Percentiles rank a stretch among this genome's conserved stretches.
phyloP scores from a whole-genome alignment of 177 flowering plant species.

The Vitis hybrid region DNA sequence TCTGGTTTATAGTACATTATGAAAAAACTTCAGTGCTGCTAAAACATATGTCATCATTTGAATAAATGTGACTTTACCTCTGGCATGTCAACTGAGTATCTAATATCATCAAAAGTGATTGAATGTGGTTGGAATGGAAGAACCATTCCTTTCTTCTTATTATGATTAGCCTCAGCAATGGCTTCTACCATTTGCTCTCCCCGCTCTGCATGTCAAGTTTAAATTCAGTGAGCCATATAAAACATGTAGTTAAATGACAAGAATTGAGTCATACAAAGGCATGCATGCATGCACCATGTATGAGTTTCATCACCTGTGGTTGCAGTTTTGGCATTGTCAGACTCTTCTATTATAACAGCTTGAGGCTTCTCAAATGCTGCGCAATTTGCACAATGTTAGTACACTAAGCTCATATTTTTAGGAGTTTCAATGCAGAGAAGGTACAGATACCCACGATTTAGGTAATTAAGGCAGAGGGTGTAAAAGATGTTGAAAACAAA shows the following conservation, averaged over 20 bases:
- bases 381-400: not conserved
- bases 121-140: constrained; percentile 48
- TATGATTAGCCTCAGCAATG: constrained; percentile 3
- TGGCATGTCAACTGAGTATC: constrained; percentile 54
- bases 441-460: constrained; percentile 30
- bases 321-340: constrained; percentile 4
- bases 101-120: constrained; percentile 42
- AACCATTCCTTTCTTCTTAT: constrained; percentile 42
- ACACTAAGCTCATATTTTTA: not conserved
- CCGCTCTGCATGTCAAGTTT: too few species aligned
- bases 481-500: constrained; percentile 28
- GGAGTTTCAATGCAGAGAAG: not conserved
- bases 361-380: constrained; percentile 31
- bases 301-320: constrained; percentile 3
- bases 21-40: too few species aligned
- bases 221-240: not conserved
- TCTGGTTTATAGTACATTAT: too few species aligned
- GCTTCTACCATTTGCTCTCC: not conserved
- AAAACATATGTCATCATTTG: too few species aligned
- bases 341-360: constrained; percentile 19
- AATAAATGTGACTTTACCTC: constrained; percentile 20
- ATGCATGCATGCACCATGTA: too few species aligned
- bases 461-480: constrained; percentile 35
- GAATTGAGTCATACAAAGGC: too few species aligned
- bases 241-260: not conserved